Conservation (phyloP, 441 rosid species). For the Populus trichocarpa region DNA sequence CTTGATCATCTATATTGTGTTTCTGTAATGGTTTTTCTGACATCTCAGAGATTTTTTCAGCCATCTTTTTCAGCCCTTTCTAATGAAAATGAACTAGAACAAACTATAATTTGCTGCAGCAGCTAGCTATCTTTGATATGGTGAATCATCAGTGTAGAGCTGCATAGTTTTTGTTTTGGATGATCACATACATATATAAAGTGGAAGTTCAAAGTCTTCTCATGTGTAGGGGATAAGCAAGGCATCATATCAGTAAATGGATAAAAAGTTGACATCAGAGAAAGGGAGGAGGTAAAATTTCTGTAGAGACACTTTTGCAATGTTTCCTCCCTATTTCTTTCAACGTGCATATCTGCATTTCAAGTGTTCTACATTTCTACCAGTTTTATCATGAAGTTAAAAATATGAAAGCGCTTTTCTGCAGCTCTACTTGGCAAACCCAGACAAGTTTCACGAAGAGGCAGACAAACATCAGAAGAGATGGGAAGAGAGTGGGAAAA, state of each 20-base stretch:
- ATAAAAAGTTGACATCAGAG: slow-evolving; percentile 47
- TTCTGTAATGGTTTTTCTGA: not conserved
- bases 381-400: not conserved
- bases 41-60: not conserved
- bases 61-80: not conserved
- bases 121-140: not conserved
- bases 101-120: not conserved
- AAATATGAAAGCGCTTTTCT: not conserved
- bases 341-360: not conserved
- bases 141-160: not conserved
- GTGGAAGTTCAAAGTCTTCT: not conserved
- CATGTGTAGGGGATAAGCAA: not conserved
- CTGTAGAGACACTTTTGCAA: not conserved
- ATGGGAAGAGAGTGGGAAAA: no score
- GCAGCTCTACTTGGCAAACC: no score
- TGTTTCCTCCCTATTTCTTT: not conserved
- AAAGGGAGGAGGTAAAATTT: slow-evolving; percentile 60
- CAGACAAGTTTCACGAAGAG: no score
- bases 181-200: not conserved
- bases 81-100: not conserved
- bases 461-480: no score
- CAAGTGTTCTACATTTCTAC: not conserved
- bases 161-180: not conserved
- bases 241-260: not conserved
- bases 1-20: not conserved